These are phyloP conservation scores for Ganoderma lingzhi DNA, from an alignment of 1,284 basidiomycete genomes.

Conservation along the genomic window DNA sequence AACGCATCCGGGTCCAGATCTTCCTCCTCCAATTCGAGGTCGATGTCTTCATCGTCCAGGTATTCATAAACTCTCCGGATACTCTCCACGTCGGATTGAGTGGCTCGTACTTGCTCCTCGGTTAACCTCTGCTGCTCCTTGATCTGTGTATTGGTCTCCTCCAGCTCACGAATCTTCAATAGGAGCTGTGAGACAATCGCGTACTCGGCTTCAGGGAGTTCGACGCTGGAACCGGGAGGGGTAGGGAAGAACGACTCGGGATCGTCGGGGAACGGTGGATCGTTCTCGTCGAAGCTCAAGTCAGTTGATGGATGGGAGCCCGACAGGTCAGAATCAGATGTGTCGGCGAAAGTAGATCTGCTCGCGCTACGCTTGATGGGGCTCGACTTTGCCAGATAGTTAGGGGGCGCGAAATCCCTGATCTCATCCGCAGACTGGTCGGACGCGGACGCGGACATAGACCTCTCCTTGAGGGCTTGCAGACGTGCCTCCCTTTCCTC, in stretches of 20 bases:
- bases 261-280: slow-evolving; percentile 2
- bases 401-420: slow-evolving; percentile 69
- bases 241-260: slow-evolving; percentile 25
- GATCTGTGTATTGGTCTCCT: slow-evolving; percentile 78
- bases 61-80: slow-evolving; percentile 78
- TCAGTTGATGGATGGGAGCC: slow-evolving; percentile 7
- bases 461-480: slow-evolving; percentile 51
- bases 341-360: slow-evolving; percentile 9
- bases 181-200: slow-evolving; percentile 76
- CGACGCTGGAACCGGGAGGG: slow-evolving; percentile 9
- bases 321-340: slow-evolving; percentile 7
- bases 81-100: slow-evolving; percentile 73
- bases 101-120: slow-evolving; percentile 64
- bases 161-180: slow-evolving; percentile 81
- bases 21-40: slow-evolving; percentile 49
- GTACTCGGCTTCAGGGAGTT: slow-evolving; percentile 48
- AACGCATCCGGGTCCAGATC: slow-evolving; percentile 38
- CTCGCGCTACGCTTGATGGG: slow-evolving; percentile 16
- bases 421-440: slow-evolving; percentile 30
- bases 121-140: slow-evolving; percentile 72
- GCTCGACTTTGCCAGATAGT: slow-evolving; percentile 34
- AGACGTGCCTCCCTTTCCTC: slow-evolving; percentile 65
- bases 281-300: slow-evolving; percentile 12
- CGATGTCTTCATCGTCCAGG: slow-evolving; percentile 62
- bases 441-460: slow-evolving; percentile 41